These are phyloP conservation scores for Capillidium rhysosporum DNA, from an alignment of 371 early-diverging fungal species.

Conservation along the genomic window DNA sequence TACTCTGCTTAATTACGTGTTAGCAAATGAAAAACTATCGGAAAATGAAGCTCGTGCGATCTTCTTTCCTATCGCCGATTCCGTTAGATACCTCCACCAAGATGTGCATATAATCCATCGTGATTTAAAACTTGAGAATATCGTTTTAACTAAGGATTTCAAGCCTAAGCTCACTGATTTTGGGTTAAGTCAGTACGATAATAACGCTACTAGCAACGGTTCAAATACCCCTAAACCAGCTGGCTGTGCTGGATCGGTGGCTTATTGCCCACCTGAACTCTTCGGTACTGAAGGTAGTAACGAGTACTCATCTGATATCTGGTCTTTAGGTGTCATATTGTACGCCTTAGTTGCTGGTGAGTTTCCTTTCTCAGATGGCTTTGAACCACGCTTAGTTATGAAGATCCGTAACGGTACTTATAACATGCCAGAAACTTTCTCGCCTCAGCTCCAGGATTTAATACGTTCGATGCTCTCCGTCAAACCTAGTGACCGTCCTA, in stretches of 20 bases:
- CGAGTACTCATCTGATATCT: conserved; percentile 31
- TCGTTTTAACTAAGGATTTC: conserved; percentile 29
- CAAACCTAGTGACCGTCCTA: neutral
- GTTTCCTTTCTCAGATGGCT: conserved; percentile 34
- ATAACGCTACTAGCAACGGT: neutral
- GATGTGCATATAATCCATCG: conserved; percentile 57
- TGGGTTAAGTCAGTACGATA: conserved; percentile 28
- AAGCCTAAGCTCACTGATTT: conserved; percentile 77
- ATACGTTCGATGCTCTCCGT: neutral
- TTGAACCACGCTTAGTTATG: conserved; percentile 1
- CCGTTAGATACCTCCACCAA: conserved; percentile 60
- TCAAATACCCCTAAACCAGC: conserved; percentile 8
- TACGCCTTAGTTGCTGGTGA: conserved; percentile 45
- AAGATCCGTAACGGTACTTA: conserved; percentile 1
- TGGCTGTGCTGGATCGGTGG: conserved; percentile 42
- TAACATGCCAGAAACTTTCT: neutral
- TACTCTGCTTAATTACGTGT: conserved; percentile 14
- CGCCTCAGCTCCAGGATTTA: neutral
- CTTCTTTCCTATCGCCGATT: conserved; percentile 47
- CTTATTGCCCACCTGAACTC: conserved; percentile 65
- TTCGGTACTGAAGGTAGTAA: conserved; percentile 12
- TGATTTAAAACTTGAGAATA: conserved; percentile 88
- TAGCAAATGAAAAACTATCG: conserved; percentile 7
- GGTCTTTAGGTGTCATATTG: conserved; percentile 64
- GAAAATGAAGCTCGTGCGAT: conserved; percentile 23